phyloP scores from a whole-genome alignment of 352 stramenopile genomes.

The Globisporangium nagaii region DNA sequence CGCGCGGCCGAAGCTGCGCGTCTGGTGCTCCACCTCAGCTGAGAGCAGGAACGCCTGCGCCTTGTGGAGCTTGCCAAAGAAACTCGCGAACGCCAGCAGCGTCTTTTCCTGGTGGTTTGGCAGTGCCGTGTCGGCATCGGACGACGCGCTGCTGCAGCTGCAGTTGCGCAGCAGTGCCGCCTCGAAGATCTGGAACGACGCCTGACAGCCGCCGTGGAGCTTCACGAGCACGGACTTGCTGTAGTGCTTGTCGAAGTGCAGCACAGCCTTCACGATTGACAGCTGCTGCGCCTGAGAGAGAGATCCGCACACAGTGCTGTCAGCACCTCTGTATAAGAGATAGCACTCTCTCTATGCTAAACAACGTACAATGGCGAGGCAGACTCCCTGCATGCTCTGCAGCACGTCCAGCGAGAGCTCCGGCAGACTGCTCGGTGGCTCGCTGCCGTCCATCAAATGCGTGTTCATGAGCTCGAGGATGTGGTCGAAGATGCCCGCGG shows the following conservation, averaged over 20 bases:
- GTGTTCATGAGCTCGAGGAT: conserved; percentile 14
- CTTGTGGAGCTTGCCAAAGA: conserved; percentile 28
- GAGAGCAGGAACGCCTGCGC: conserved; percentile 21
- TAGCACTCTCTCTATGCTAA: background rate
- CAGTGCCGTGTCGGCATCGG: too few species aligned
- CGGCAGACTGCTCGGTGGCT: conserved; percentile 5
- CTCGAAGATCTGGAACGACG: conserved; percentile 17
- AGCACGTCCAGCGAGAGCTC: conserved; percentile 18
- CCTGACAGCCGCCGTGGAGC: conserved; percentile 24
- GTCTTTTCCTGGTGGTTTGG: conserved; percentile 9
- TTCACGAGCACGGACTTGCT: conserved; percentile 27
- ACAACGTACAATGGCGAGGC: conserved; percentile 13
- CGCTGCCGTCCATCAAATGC: conserved; percentile 1
- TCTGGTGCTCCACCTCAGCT: conserved; percentile 16
- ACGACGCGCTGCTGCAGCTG: background rate
- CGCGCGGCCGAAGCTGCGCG: conserved; percentile 17
- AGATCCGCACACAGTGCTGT: background rate
- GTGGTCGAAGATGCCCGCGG: conserved; percentile 16
- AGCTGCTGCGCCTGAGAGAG: conserved; percentile 35
- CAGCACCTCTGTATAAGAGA: background rate
- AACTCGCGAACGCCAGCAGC: conserved; percentile 17
- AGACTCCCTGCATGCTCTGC: conserved; percentile 10
- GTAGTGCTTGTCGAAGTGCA: conserved; percentile 23
- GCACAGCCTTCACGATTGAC: conserved; percentile 27
- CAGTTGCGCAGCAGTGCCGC: conserved; percentile 14